These are phyloP conservation scores for Triangularia verruculosa DNA, from an alignment of 2,329 filamentous ascomycete species.

Conservation along the genomic window DNA sequence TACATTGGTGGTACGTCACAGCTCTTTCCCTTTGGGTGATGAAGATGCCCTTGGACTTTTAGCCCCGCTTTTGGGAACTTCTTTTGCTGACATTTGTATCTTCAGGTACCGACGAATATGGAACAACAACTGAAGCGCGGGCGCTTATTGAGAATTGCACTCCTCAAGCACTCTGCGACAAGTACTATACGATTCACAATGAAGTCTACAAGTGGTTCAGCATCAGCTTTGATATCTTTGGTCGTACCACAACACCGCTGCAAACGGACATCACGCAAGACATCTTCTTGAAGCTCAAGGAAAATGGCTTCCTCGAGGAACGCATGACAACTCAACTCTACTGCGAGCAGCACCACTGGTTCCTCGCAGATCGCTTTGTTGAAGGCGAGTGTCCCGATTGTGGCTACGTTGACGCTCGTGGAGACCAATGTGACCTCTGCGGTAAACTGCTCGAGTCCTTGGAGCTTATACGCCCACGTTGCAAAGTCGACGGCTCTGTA, in stretches of 20 bases:
- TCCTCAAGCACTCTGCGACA: slow-evolving; percentile 79
- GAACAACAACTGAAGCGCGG: slow-evolving; percentile 92
- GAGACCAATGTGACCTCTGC: slow-evolving; percentile 66
- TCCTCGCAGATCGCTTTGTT: slow-evolving; percentile 64
- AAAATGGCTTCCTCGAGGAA: slow-evolving; percentile 68
- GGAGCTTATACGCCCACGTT: slow-evolving; percentile 63
- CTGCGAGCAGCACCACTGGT: slow-evolving; percentile 59
- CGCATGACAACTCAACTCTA: slow-evolving; percentile 67
- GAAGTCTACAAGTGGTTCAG: slow-evolving; percentile 86
- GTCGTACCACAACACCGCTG: slow-evolving; percentile 66
- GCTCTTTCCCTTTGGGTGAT: background rate
- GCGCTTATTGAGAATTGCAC: slow-evolving; percentile 79
- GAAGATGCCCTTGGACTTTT: no score
- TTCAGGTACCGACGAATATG: slow-evolving; percentile 65
- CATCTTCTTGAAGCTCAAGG: slow-evolving; percentile 66
- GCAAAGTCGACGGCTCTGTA: slow-evolving; percentile 64
- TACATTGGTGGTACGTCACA: slow-evolving; percentile 61
- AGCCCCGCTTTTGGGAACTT: no score
- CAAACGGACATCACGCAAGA: slow-evolving; percentile 73
- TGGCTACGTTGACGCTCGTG: slow-evolving; percentile 67
- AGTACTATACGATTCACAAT: slow-evolving; percentile 86
- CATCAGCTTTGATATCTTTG: slow-evolving; percentile 73
- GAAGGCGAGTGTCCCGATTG: slow-evolving; percentile 62
- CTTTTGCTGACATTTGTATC: background rate
- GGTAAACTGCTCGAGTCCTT: slow-evolving; percentile 53